Evolutionary conservation across 768 basidiomycete species (phyloP).

Genomic region (Auriculariales sp.): DNA sequence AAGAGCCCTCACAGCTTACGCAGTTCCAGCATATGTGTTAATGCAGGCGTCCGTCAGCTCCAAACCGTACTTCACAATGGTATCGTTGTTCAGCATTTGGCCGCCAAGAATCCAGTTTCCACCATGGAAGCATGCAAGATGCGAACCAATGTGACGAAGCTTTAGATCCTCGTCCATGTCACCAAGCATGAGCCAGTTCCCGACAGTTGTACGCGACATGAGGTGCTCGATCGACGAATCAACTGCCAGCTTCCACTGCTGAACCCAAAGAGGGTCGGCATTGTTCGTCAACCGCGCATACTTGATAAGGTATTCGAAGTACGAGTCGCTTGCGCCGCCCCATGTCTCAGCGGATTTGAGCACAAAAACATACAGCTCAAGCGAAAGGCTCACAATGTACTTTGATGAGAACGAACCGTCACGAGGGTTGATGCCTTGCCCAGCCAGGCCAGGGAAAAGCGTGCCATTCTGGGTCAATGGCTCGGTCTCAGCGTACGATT

Average conservation of each 20-base stretch:
- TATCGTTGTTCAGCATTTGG: slow-evolving; percentile 50
- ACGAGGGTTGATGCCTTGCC: slow-evolving; percentile 40
- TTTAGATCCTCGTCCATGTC: slow-evolving; percentile 35
- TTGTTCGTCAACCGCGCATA: slow-evolving; percentile 53
- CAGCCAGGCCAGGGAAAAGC: slow-evolving; percentile 34
- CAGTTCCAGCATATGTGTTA: slow-evolving; percentile 65
- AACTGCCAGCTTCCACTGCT: slow-evolving; percentile 56
- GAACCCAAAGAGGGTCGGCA: slow-evolving; percentile 41
- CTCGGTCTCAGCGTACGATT: neutral
- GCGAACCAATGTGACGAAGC: slow-evolving; percentile 52
- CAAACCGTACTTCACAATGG: slow-evolving; percentile 48
- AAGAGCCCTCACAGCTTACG: slow-evolving; percentile 32
- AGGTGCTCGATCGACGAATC: slow-evolving; percentile 57
- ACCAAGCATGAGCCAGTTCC: slow-evolving; percentile 45
- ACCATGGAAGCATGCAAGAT: slow-evolving; percentile 59
- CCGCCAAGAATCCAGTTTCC: slow-evolving; percentile 71
- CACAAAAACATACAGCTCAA: neutral
- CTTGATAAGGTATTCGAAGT: slow-evolving; percentile 47
- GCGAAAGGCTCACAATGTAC: slow-evolving; percentile 31
- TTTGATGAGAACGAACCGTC: slow-evolving; percentile 35
- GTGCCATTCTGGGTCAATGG: slow-evolving; percentile 18
- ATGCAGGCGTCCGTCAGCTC: slow-evolving; percentile 58
- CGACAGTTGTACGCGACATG: slow-evolving; percentile 39
- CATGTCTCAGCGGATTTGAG: slow-evolving; percentile 22
- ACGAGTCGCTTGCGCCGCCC: slow-evolving; percentile 58